Conservation (phyloP, 2,329 filamentous ascomycete genomes). For the Claviceps fusiformis region DNA sequence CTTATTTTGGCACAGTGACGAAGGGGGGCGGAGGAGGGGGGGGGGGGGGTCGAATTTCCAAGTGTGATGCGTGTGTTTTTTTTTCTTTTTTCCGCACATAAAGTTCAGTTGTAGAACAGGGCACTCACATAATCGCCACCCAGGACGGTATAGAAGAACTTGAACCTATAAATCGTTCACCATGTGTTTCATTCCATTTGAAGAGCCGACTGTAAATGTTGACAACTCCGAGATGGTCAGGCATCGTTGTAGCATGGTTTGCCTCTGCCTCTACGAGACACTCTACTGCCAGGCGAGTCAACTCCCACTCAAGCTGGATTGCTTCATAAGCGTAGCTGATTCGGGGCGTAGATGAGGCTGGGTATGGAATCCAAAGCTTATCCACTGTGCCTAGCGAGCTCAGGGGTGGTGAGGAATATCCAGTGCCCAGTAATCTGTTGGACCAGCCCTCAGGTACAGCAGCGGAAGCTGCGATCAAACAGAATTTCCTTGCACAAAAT, state of each 20-base stretch:
- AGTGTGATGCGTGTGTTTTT: too few species aligned
- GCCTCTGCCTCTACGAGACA: not conserved
- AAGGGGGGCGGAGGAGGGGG: too few species aligned
- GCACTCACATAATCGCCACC: conserved; percentile 5
- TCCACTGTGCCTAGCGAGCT: not conserved
- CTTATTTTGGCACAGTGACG: not conserved
- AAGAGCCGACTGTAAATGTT: conserved; percentile 2
- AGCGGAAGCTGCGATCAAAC: not conserved
- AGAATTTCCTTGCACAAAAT: not conserved
- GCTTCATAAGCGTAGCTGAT: not conserved
- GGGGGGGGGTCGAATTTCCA: too few species aligned
- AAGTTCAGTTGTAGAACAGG: not conserved
- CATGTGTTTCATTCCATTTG: not conserved
- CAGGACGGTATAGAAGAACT: conserved; percentile 2
- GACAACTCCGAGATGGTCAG: conserved; percentile 1
- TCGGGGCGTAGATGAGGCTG: not conserved
- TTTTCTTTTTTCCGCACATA: too few species aligned
- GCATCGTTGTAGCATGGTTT: not conserved
- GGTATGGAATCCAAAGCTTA: conserved; percentile 7
- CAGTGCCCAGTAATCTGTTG: not conserved
- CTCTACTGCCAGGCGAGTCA: conserved; percentile 3
- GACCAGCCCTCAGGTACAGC: not conserved
- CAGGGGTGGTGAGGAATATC: not conserved
- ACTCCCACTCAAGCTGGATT: not conserved
- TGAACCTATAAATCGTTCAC: not conserved